Evolutionary conservation across 2,329 filamentous ascomycete genomes (phyloP).

Genomic region (Tetracladium maxilliforme): DNA sequence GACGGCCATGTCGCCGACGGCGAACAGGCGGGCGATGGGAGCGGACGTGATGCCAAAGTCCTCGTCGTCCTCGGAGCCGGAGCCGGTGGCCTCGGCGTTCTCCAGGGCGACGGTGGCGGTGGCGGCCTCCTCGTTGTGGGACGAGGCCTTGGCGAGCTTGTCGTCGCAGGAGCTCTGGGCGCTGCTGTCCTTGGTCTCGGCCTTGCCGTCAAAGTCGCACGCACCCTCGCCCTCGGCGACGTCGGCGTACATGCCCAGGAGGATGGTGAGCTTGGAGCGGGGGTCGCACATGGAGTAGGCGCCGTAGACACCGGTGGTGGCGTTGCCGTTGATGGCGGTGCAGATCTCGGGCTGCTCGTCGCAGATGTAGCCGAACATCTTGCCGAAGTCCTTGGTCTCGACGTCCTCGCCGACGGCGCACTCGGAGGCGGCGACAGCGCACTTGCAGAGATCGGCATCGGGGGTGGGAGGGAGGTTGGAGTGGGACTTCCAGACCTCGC

Average conservation of each 20-base stretch:
- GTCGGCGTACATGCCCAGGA: constrained; percentile 60
- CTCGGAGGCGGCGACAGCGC: constrained; percentile 63
- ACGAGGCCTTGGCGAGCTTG: constrained; percentile 46
- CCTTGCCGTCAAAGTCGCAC: constrained; percentile 60
- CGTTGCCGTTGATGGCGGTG: constrained; percentile 53
- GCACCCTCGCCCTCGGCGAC: constrained; percentile 38
- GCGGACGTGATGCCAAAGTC: constrained; percentile 10
- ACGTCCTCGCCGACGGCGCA: constrained; percentile 53
- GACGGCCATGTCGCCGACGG: constrained; percentile 27
- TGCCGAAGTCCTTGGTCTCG: constrained; percentile 40
- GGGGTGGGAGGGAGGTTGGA: constrained; percentile 66
- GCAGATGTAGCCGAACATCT: constrained; percentile 65
- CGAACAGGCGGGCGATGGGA: constrained; percentile 25
- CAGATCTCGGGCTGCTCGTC: constrained; percentile 41
- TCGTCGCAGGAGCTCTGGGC: constrained; percentile 37
- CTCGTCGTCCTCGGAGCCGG: constrained; percentile 9
- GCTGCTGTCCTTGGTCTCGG: constrained; percentile 31
- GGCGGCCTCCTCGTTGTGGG: constrained; percentile 44
- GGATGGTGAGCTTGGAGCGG: constrained; percentile 58
- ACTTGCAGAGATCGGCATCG: constrained; percentile 65
- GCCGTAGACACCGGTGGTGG: constrained; percentile 54
- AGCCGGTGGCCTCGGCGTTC: constrained; percentile 11
- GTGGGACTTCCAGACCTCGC: constrained; percentile 53
- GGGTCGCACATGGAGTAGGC: constrained; percentile 64
- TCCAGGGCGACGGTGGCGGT: constrained; percentile 27